Evolutionary conservation across 2,329 filamentous ascomycete species (phyloP).

Genomic region (Fusarium succisae): DNA sequence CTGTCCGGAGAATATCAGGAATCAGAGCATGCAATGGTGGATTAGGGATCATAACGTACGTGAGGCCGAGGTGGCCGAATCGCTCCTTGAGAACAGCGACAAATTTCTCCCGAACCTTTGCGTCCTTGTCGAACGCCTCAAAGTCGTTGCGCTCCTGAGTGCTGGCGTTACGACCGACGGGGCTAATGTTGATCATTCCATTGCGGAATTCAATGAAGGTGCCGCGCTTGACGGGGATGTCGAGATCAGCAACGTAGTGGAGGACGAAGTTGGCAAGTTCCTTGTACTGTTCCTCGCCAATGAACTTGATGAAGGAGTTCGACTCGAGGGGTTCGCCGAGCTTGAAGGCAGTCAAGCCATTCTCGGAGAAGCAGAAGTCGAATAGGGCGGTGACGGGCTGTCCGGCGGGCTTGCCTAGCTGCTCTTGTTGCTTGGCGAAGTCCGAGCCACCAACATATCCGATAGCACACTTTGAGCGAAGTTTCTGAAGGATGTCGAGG

Average conservation of each 20-base stretch:
- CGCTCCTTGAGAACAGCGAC: slow-evolving; percentile 79
- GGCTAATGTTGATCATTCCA: slow-evolving; percentile 89
- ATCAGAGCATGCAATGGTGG: neutral
- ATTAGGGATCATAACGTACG: slow-evolving; percentile 63
- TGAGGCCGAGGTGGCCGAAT: slow-evolving; percentile 86
- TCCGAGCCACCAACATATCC: slow-evolving; percentile 94
- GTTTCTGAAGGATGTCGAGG: slow-evolving; percentile 78
- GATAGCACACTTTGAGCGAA: slow-evolving; percentile 89
- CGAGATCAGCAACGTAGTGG: slow-evolving; percentile 85
- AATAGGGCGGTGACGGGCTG: slow-evolving; percentile 84
- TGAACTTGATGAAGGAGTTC: slow-evolving; percentile 89
- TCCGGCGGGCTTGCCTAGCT: slow-evolving; percentile 74
- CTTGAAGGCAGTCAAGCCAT: slow-evolving; percentile 91
- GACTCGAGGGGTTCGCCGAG: slow-evolving; percentile 78
- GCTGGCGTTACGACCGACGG: slow-evolving; percentile 87
- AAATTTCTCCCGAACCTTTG: slow-evolving; percentile 80
- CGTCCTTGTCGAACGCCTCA: slow-evolving; percentile 79
- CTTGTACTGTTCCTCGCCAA: slow-evolving; percentile 87
- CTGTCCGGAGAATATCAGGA: slow-evolving; percentile 52
- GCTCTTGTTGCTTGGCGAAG: slow-evolving; percentile 93
- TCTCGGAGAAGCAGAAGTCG: slow-evolving; percentile 98
- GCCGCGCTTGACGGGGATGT: slow-evolving; percentile 83
- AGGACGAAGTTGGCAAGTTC: slow-evolving; percentile 78
- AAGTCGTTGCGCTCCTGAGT: slow-evolving; percentile 83
- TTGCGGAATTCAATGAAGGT: slow-evolving; percentile 91